Percentiles rank a stretch among this genome's conserved stretches.
Conservation (phyloP, 2,329 filamentous ascomycete species). For the Dothiorella sarmentorum region DNA sequence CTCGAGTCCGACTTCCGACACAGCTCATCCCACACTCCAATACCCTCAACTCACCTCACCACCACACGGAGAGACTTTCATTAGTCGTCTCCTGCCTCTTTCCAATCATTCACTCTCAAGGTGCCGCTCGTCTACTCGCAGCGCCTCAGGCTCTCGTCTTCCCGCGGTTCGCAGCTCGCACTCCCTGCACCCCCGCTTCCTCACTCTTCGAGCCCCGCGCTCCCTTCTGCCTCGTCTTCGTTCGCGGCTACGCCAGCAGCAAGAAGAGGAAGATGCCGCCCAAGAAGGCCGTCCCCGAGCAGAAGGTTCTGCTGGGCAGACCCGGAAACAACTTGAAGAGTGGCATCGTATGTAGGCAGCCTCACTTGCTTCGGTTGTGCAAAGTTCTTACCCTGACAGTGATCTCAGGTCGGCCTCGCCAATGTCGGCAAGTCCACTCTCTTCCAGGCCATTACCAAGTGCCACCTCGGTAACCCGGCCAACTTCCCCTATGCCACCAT, state of each 20-base stretch:
- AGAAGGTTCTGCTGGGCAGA: conserved; percentile 93
- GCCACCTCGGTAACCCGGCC: conserved; percentile 92
- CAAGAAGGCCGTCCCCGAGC: conserved; percentile 87
- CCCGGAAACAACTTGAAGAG: conserved; percentile 98
- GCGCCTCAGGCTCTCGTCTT: conserved; percentile 47
- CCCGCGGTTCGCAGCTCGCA: conserved; percentile 48
- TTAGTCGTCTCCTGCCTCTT: conserved; percentile 28
- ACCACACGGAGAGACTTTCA: conserved; percentile 15
- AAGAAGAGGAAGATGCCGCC: conserved; percentile 81
- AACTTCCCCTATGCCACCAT: conserved; percentile 99
- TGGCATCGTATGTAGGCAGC: conserved; percentile 82
- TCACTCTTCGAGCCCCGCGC: conserved; percentile 26
- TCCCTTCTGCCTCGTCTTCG: conserved; percentile 41
- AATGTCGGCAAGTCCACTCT: conserved; percentile 99
- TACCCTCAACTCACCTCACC: not conserved
- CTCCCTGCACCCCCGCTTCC: conserved; percentile 38
- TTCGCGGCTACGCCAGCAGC: conserved; percentile 50
- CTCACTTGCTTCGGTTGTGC: conserved; percentile 26
- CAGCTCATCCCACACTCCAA: conserved; percentile 1
- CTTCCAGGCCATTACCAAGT: conserved; percentile 99
- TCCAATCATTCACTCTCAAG: conserved; percentile 27
- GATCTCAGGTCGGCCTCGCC: conserved; percentile 82
- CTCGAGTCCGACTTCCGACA: not conserved
- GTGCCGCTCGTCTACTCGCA: conserved; percentile 46
- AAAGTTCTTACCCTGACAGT: conserved; percentile 43